phyloP scores from a whole-genome alignment of 495 filamentous ascomycete species.

The Chlorociboria aeruginascens region DNA sequence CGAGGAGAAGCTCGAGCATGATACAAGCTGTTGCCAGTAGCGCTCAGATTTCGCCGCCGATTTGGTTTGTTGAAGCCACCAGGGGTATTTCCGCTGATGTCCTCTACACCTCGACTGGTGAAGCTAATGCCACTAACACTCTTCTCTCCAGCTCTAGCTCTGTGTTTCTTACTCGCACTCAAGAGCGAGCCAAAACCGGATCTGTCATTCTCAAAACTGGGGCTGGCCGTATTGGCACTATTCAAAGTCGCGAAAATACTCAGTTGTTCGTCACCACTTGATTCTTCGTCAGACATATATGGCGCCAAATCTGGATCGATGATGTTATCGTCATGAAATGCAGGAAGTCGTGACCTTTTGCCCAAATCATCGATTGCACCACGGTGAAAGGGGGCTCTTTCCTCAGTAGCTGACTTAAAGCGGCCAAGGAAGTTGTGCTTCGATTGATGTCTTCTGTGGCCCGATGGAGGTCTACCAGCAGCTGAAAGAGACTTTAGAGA shows the following conservation, averaged over 20 bases:
- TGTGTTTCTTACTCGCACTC: conserved; percentile 57
- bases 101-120: conserved; percentile 44
- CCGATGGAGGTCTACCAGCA: conserved; percentile 55
- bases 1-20: conserved; percentile 55
- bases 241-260: conserved; percentile 69
- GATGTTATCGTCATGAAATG: conserved; percentile 95
- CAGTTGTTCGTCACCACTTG: conserved; percentile 84
- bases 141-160: conserved; percentile 63
- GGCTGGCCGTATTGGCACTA: conserved; percentile 27
- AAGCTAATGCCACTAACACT: conserved; percentile 49
- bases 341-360: conserved; percentile 58
- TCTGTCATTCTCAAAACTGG: conserved; percentile 35
- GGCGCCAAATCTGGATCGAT: conserved; percentile 94
- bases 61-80: conserved; percentile 23
- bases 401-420: conserved; percentile 33
- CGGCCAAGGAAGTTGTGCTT: conserved; percentile 67
- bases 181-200: conserved; percentile 39
- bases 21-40: conserved; percentile 53
- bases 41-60: conserved; percentile 65
- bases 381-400: conserved; percentile 73
- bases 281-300: conserved; percentile 90
- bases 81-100: conserved; percentile 15
- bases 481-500: conserved; percentile 72
- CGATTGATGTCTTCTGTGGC: conserved; percentile 75
- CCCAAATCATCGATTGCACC: conserved; percentile 50